These are phyloP conservation scores for Lentinula guzmanii DNA, from an alignment of 768 basidiomycete species.

Conservation along the genomic window DNA sequence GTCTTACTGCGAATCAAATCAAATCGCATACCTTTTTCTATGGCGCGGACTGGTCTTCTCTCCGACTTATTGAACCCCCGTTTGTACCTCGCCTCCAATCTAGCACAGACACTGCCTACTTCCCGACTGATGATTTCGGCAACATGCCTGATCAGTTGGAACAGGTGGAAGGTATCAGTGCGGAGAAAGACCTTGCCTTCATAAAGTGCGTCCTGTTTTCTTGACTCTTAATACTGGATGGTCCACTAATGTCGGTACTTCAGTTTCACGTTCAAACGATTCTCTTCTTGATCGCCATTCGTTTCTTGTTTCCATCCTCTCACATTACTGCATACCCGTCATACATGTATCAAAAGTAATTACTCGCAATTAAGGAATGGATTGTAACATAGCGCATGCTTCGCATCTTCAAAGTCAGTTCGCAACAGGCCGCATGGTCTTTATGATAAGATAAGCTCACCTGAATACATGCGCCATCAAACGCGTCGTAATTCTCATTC, in stretches of 20 bases:
- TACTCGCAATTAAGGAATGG: neutral
- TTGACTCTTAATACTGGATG: neutral
- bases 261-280: conserved; percentile 86
- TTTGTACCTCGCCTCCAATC: conserved; percentile 92
- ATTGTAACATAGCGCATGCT: neutral
- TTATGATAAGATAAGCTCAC: too few species aligned
- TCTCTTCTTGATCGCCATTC: conserved; percentile 11
- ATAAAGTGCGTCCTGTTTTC: conserved; percentile 39
- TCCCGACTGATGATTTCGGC: conserved; percentile 90
- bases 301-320: neutral
- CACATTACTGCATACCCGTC: neutral
- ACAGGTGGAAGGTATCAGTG: conserved; percentile 52
- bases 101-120: conserved; percentile 92
- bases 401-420: too few species aligned
- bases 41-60: conserved; percentile 89
- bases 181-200: conserved; percentile 66
- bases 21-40: conserved; percentile 92
- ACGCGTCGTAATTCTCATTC: too few species aligned
- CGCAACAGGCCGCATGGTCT: too few species aligned
- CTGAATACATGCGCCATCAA: too few species aligned
- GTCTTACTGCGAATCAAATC: conserved; percentile 79
- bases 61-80: conserved; percentile 92
- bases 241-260: conserved; percentile 5
- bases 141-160: conserved; percentile 59
- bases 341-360: conserved; percentile 3